Evolutionary conservation across 495 filamentous ascomycete species (phyloP), one percentile per base, ranked within the genome.

Genomic region (Podospora pseudocomata): DNA sequence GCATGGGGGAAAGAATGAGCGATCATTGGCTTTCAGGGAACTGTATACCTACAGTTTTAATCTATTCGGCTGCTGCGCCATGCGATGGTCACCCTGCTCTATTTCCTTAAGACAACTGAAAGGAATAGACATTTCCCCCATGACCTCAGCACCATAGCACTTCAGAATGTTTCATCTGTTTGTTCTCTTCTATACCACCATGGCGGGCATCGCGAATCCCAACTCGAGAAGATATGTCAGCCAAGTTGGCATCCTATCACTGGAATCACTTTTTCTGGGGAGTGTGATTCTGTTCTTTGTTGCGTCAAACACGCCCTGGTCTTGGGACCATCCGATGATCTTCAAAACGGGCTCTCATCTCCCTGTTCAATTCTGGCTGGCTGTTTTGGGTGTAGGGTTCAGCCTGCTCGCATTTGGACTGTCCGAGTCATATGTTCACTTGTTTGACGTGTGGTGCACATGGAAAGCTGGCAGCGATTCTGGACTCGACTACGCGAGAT

Each of bases 381-480:
- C 60, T 13, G 60, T 68, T 2, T 1, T 68, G 11, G 66, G 66
- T 19, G 44, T 20, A 15, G 60, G 39, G 0, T 68, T 68, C 27
- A 34, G 66, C 27, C 44, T 68, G 13, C 60, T 63, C n/a, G 63
- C 66, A 13, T 64, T 32, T 39, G 66, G 66, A 6, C 5, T 64
- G 16, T 23, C 30, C 5, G 60, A 32, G 27, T 19, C 44, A 0
- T 68, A 63, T 28, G 30, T 19, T 27, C 66, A 68, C 44, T 0
- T 68, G 1, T 68, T 68, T 27, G 60, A 68, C 26, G n/a, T 55
- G 16, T 64, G 60, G 66, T 63, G 66, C n/a, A 63, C 60, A 19
- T 23, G 19, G 18, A n/a, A 26, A 59, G 59, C 66, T 19, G 16
- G 5, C 5, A 9, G n/a, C 3, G 19, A 15, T 5, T 60, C 39